A percentile compares a stretch with the other conserved stretches of the same genome.
These are phyloP conservation scores for Ceriops zippeliana DNA, from an alignment of 345 rosid species.

Conservation along the genomic window DNA sequence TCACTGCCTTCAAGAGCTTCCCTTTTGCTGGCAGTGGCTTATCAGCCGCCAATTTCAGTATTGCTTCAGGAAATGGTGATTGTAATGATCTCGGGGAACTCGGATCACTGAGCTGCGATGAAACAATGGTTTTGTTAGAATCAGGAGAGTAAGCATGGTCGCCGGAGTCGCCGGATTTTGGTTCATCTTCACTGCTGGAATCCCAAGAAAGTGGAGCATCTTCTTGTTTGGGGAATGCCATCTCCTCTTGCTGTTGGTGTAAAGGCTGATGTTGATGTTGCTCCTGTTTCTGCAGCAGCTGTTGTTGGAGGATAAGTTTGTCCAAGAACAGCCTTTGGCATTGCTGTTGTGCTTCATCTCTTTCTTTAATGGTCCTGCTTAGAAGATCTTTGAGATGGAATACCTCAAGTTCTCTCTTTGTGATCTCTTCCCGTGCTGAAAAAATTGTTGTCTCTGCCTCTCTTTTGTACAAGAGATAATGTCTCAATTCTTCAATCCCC, in stretches of 20 bases:
- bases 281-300: slow-evolving; percentile 15
- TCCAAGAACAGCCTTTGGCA: slow-evolving; percentile 36
- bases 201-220: slow-evolving; percentile 14
- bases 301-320: slow-evolving; percentile 29
- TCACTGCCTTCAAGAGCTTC: slow-evolving; percentile 62
- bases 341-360: slow-evolving; percentile 37
- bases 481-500: slow-evolving; percentile 50
- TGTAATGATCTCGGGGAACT: neutral
- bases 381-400: slow-evolving; percentile 40
- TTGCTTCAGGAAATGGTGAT: slow-evolving; percentile 13
- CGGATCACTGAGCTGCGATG: slow-evolving; percentile 12
- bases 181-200: slow-evolving; percentile 38
- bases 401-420: slow-evolving; percentile 40
- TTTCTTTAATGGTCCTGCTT: slow-evolving; percentile 36
- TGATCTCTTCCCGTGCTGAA: slow-evolving; percentile 51
- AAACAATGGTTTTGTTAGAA: slow-evolving; percentile 5
- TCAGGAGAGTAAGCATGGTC: slow-evolving; percentile 17
- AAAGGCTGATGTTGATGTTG: slow-evolving; percentile 11
- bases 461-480: slow-evolving; percentile 36
- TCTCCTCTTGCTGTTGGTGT: slow-evolving; percentile 14
- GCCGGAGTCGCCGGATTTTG: slow-evolving; percentile 18
- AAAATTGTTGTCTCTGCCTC: slow-evolving; percentile 45
- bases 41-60: slow-evolving; percentile 31
- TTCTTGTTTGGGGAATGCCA: slow-evolving; percentile 12
- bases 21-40: slow-evolving; percentile 60